Base-by-base conservation (phyloP, 345 rosid species). In the Heritiera littoralis region DNA sequence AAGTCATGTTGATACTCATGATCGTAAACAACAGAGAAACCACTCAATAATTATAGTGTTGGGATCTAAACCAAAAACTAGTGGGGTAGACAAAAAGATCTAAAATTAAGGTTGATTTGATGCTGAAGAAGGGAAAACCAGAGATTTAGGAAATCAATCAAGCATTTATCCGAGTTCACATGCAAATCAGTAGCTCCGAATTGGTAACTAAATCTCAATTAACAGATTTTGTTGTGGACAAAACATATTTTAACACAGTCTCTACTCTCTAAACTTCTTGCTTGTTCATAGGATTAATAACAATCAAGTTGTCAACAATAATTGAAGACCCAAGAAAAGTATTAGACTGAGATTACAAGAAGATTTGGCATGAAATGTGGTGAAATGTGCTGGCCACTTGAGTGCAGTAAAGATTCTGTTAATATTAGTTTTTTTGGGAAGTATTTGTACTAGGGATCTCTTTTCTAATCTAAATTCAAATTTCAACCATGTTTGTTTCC, bases 321-420 rank as follows among this genome's bases (percentile, higher is more conserved):
- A 77, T 72, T 77, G 64, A 58, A 58, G 23, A 52, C 38, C 38
- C 3, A 56, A 56, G 56, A 20, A 38, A 59, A 58, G 38, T 35
- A 35, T 35, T 35, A 35, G 38, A 35, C 38, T 35, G 58, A 67
- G 82, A 74, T 65, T 66, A 56, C 46, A 65, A 74, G 77, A 74
- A 74, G 81, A 63, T 79, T 72, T 73, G 70, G 77, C 43, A 63
- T 13, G 64, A 38, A 68, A 68, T 45, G 17, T 9, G n/a, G 10
- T 67, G 52, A 58, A 18, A 51, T 28, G 18, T 66, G 35, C 59
- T 77, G 35, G 15, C 74, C 74, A 43, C 55, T 78, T 43, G 81
- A 58, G 41, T 59, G 59, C 63, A 28, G 17, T 40, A 38, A 58
- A 74, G 66, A 74, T 74, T 38, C 9, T 28, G 6, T 28, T 60